Conservation (phyloP, 192 early-diverging fungal genomes). For the Funneliformis mosseae region DNA sequence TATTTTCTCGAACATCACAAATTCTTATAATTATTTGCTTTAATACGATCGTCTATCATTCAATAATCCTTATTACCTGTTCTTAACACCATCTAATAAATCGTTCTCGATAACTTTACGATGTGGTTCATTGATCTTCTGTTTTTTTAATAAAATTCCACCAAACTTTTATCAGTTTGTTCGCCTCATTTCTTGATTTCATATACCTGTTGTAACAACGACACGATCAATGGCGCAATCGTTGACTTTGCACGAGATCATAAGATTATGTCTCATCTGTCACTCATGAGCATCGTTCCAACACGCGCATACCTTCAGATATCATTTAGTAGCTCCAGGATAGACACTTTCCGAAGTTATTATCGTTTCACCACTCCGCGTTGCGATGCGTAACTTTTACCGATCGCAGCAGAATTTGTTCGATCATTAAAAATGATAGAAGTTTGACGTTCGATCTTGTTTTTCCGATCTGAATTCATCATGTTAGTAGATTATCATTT, state of each 20-base stretch:
- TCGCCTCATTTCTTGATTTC: conserved; percentile 78
- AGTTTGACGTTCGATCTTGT: conserved; percentile 83
- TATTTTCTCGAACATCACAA: too few species aligned
- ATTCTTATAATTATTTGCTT: too few species aligned
- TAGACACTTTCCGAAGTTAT: conserved; percentile 75
- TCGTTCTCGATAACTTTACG: conserved; percentile 48
- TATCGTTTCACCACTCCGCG: conserved; percentile 44
- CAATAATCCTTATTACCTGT: conserved; percentile 67
- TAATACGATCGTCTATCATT: too few species aligned
- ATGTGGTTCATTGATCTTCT: conserved; percentile 49
- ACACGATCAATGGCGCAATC: conserved; percentile 56
- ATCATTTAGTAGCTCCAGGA: conserved; percentile 75
- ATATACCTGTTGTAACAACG: conserved; percentile 62
- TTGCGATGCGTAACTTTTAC: conserved; percentile 41
- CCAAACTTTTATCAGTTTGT: conserved; percentile 75
- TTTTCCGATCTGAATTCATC: conserved; percentile 66
- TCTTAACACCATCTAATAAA: conserved; percentile 72
- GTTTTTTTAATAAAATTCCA: conserved; percentile 81
- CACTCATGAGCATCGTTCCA: conserved; percentile 81
- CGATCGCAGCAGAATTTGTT: conserved; percentile 71
- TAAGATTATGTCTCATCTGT: conserved; percentile 55
- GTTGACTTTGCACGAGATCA: too few species aligned
- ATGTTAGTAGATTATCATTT: too few species aligned
- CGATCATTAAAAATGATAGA: conserved; percentile 58
- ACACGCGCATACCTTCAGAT: conserved; percentile 83